Conservation (phyloP, 345 rosid genomes). For the Pseudoturritis turrita region DNA sequence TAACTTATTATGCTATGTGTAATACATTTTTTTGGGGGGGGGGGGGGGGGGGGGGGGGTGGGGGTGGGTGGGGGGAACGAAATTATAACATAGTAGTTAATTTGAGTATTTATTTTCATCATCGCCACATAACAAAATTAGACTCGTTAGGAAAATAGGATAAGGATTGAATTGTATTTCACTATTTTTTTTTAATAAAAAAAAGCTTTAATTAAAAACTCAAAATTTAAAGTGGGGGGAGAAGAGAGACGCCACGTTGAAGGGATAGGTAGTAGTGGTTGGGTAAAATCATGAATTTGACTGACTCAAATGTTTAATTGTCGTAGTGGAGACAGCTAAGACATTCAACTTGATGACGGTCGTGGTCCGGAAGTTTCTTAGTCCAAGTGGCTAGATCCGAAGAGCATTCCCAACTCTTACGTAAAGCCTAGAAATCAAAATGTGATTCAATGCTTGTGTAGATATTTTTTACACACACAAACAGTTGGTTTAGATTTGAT, state of each 20-base stretch:
- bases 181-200: neutral
- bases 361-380: slow-evolving; percentile 16
- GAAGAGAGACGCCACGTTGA: slow-evolving; percentile 11
- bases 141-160: neutral
- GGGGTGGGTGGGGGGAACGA: too few species aligned
- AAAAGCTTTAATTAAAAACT: neutral
- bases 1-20: too few species aligned
- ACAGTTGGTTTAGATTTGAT: too few species aligned
- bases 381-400: slow-evolving; percentile 10
- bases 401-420: neutral
- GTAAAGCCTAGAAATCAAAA: neutral
- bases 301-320: slow-evolving; percentile 15
- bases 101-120: neutral
- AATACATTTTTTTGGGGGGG: too few species aligned
- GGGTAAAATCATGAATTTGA: slow-evolving; percentile 14
- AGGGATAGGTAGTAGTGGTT: slow-evolving; percentile 13
- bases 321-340: slow-evolving; percentile 27
- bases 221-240: neutral
- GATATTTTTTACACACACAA: neutral
- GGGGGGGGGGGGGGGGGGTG: too few species aligned
- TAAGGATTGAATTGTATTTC: neutral
- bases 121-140: neutral
- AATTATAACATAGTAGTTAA: too few species aligned
- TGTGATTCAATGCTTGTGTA: neutral
- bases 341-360: slow-evolving; percentile 4